phyloP scores from a whole-genome alignment of 352 stramenopile genomes.

The Phytophthora citricola region DNA sequence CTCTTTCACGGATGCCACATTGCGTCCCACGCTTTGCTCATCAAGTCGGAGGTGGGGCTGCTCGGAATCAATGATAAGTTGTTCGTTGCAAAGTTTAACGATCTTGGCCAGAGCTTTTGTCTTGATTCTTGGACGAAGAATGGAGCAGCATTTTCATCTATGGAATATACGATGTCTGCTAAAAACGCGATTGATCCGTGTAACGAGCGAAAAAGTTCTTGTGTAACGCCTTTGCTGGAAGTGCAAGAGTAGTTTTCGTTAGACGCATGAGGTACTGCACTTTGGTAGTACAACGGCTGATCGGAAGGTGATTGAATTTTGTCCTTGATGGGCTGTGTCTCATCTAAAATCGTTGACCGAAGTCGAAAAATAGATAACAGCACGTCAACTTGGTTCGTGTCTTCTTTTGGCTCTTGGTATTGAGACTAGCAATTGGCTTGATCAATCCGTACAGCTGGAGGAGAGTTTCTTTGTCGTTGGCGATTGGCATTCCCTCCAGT shows the following conservation, averaged over 20 bases:
- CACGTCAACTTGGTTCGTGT: constrained; percentile 15
- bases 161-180: constrained; percentile 8
- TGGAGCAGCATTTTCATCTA: constrained; percentile 18
- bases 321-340: not conserved
- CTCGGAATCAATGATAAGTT: constrained; percentile 4
- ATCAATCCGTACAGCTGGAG: constrained; percentile 14
- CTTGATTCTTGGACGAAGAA: constrained; percentile 9
- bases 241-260: not conserved
- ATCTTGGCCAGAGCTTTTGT: constrained; percentile 2
- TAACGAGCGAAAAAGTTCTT: constrained; percentile 18
- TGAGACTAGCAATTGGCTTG: constrained; percentile 6
- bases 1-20: constrained; percentile 9
- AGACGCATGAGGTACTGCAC: not conserved
- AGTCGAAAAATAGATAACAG: constrained; percentile 9
- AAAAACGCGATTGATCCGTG: constrained; percentile 6
- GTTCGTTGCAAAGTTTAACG: constrained; percentile 9
- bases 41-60: not conserved
- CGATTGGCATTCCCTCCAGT: constrained; percentile 3
- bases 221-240: constrained; percentile 8
- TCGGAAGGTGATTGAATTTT: not conserved
- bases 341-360: not conserved
- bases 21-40: not conserved
- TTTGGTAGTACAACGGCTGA: not conserved
- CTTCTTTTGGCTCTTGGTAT: constrained; percentile 13
- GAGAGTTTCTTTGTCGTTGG: constrained; percentile 13